Base-by-base conservation (phyloP, 805 yeast genomes). In the Pichia heedii region DNA sequence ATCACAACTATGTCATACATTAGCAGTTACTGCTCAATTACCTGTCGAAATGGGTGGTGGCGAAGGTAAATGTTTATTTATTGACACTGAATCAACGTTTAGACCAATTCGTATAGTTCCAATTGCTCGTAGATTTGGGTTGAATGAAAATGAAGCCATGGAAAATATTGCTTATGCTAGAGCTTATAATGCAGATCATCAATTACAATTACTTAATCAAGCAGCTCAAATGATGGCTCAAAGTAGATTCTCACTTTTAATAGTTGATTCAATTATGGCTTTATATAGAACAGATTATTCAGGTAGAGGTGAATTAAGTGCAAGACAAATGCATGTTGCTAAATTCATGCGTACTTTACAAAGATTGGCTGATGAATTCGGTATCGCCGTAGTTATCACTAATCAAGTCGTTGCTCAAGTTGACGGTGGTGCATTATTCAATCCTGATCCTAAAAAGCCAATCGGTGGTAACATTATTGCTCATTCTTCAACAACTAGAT, bases 401-500 rank as follows among this genome's bases (percentile, higher is more conserved):
- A 93, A 93, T 65, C 98, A 93, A 64, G 98, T 93, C 20, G 96
- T 87, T 7, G 97, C 97, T 4, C 97, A 89, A 63, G 98, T 93
- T 18, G 98, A 93, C 58, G 80, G 79, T n/a, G 94, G 94, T 56
- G 72, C 77, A 22, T 67, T 78, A 68, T 89, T 80, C 62, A 88
- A 89, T 54, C 95, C 96, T 1, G 98, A 93, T 62, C 97, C 97
- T 15, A 93, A 93, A 63, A 93, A 93, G 62, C 98, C 98, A 16
- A 90, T 93, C 53, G 98, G 98, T 49, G 98, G 98, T 55, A 90
- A 93, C 58, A 93, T 93, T 54, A 82, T 93, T 61, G 98, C 97
- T 1, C 98, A 93, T 62, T 81, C 95, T 18, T 88, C 97, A 2
- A 90, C 97, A 6, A 93, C 98, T 2, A 76, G 98, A 56, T 72